A percentile compares a stretch with the other conserved stretches of the same genome.
Conservation (phyloP, 306 rosid species). For the Sindora glabra region DNA sequence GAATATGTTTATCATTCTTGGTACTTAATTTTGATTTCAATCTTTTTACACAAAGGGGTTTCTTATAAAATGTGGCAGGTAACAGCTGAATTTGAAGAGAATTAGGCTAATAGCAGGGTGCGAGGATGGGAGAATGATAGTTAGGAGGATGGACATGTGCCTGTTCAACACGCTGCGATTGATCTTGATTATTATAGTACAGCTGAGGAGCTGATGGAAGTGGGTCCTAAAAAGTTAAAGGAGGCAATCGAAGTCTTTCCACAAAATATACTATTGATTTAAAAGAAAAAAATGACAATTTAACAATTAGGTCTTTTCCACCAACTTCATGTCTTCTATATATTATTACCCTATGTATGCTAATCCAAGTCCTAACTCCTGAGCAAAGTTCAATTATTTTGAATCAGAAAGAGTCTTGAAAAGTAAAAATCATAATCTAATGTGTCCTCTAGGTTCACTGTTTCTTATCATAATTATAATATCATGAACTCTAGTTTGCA, state of each 20-base stretch:
- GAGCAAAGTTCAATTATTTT: not conserved
- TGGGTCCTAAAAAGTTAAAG: slow-evolving; percentile 86
- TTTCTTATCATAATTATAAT: not conserved
- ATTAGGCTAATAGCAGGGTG: slow-evolving; percentile 54
- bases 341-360: too few species aligned
- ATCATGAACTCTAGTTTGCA: slow-evolving; percentile 2
- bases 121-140: slow-evolving; percentile 65
- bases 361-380: too few species aligned
- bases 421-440: too few species aligned
- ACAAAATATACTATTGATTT: too few species aligned
- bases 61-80: slow-evolving; percentile 44
- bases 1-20: not conserved
- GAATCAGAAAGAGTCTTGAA: not conserved
- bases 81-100: slow-evolving; percentile 71
- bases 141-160: slow-evolving; percentile 58
- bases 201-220: slow-evolving; percentile 76
- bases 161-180: slow-evolving; percentile 41
- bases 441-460: too few species aligned
- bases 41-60: not conserved
- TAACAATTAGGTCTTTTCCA: too few species aligned
- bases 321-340: too few species aligned
- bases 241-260: slow-evolving; percentile 41
- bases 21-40: slow-evolving; percentile 2
- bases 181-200: slow-evolving; percentile 90
- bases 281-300: too few species aligned